Percentiles rank a stretch among this genome's conserved stretches.
Evolutionary conservation across 495 filamentous ascomycete genomes (phyloP).

Genomic region (Trichocladium uniseriatum): DNA sequence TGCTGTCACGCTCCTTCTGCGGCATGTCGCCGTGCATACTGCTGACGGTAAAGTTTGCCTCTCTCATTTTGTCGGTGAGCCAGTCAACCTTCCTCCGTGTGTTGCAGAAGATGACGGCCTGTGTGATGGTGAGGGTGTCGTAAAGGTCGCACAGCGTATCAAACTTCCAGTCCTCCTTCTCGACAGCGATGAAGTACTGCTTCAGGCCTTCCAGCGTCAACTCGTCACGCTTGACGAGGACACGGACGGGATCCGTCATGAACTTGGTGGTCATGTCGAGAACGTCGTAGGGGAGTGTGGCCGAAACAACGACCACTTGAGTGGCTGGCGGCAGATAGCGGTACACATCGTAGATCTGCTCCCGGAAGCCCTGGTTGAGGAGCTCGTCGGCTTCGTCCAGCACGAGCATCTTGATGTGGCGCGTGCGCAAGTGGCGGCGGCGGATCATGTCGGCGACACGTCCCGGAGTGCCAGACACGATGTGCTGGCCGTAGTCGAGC

Average conservation of each 20-base stretch:
- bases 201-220: slow-evolving; percentile 98
- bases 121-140: slow-evolving; percentile 98
- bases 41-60: slow-evolving; percentile 96
- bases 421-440: slow-evolving; percentile 84
- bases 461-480: slow-evolving; percentile 93
- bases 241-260: slow-evolving; percentile 98
- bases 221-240: slow-evolving; percentile 98
- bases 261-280: slow-evolving; percentile 99
- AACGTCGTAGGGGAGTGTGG: slow-evolving; percentile 97
- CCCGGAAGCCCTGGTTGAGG: slow-evolving; percentile 93
- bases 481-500: slow-evolving; percentile 89
- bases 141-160: slow-evolving; percentile 98
- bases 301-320: slow-evolving; percentile 93
- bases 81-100: slow-evolving; percentile 99
- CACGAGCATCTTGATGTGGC: slow-evolving; percentile 98
- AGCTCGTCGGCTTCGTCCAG: slow-evolving; percentile 99
- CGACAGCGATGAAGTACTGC: slow-evolving; percentile 99
- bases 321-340: slow-evolving; percentile 94
- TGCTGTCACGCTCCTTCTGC: slow-evolving; percentile 91
- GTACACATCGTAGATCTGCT: slow-evolving; percentile 99
- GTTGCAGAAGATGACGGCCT: slow-evolving; percentile 99
- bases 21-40: slow-evolving; percentile 99
- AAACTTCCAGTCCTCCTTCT: slow-evolving; percentile 99
- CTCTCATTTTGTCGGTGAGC: slow-evolving; percentile 97
- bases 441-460: slow-evolving; percentile 99